Evolutionary conservation across 2,329 filamentous ascomycete genomes (phyloP).

Genomic region (Penicillium griseofulvum): DNA sequence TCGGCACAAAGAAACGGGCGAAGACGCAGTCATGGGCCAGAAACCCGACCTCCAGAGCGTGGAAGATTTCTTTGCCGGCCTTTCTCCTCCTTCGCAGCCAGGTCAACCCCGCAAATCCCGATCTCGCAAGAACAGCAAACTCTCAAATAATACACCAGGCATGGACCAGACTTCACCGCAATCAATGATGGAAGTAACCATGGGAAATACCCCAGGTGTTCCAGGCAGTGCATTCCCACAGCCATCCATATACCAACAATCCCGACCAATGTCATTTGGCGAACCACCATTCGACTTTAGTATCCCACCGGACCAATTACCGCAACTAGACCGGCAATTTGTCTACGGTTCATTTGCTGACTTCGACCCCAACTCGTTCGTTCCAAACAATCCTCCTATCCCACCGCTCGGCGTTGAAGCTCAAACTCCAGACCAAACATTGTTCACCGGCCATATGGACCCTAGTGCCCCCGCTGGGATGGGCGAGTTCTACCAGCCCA

Average conservation of each 20-base stretch:
- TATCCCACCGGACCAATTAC: slow-evolving; percentile 49
- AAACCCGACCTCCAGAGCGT: slow-evolving; percentile 89
- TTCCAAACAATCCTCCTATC: slow-evolving; percentile 30
- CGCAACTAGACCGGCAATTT: slow-evolving; percentile 71
- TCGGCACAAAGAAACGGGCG: slow-evolving; percentile 70
- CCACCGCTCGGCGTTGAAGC: slow-evolving; percentile 25
- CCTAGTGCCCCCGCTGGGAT: slow-evolving; percentile 35
- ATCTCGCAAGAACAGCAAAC: slow-evolving; percentile 28
- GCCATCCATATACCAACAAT: slow-evolving; percentile 32
- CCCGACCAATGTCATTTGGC: slow-evolving; percentile 28
- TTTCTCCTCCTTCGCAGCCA: slow-evolving; percentile 60
- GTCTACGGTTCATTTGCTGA: slow-evolving; percentile 70
- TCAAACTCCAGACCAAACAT: slow-evolving; percentile 20
- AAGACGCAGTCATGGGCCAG: slow-evolving; percentile 86
- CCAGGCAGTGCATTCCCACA: slow-evolving; percentile 40
- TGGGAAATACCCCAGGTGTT: slow-evolving; percentile 30
- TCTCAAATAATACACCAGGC: slow-evolving; percentile 22
- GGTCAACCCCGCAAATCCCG: slow-evolving; percentile 46
- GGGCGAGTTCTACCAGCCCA: slow-evolving; percentile 46
- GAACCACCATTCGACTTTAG: slow-evolving; percentile 40
- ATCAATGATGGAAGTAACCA: slow-evolving; percentile 27
- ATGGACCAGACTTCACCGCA: slow-evolving; percentile 30
- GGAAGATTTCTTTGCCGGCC: slow-evolving; percentile 85
- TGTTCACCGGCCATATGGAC: slow-evolving; percentile 39
- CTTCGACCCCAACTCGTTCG: slow-evolving; percentile 46